phyloP scores from a whole-genome alignment of 2,329 filamentous ascomycete species.

The Myriangium duriaei region DNA sequence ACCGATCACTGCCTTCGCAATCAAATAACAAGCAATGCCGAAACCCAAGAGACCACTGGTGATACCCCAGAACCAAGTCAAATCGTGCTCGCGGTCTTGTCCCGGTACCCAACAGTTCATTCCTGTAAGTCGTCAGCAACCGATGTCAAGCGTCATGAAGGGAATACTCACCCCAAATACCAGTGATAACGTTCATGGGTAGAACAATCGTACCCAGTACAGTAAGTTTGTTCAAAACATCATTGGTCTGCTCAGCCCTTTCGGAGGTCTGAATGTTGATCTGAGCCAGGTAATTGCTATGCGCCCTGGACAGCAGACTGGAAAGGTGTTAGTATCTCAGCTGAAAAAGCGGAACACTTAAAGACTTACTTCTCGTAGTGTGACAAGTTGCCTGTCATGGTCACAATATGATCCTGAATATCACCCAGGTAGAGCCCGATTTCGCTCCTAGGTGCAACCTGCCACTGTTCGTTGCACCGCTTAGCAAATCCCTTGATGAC shows the following conservation, averaged over 20 bases:
- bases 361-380: conserved; percentile 82
- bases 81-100: conserved; percentile 60
- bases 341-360: neutral
- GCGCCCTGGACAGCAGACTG: conserved; percentile 78
- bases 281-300: conserved; percentile 96
- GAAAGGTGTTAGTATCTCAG: conserved; percentile 12
- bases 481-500: conserved; percentile 99
- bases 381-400: conserved; percentile 90
- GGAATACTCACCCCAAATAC: conserved; percentile 59
- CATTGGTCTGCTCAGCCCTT: conserved; percentile 86
- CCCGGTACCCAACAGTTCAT: conserved; percentile 55
- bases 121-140: neutral
- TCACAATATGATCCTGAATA: conserved; percentile 98
- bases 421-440: conserved; percentile 97
- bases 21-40: conserved; percentile 64
- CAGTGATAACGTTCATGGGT: conserved; percentile 98
- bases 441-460: conserved; percentile 85
- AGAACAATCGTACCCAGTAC: conserved; percentile 94
- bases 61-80: conserved; percentile 41
- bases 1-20: conserved; percentile 72
- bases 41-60: conserved; percentile 68
- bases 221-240: conserved; percentile 87
- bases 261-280: conserved; percentile 99
- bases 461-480: conserved; percentile 94
- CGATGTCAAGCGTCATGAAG: neutral